Percentiles rank a stretch among this genome's conserved stretches.
phyloP scores from a whole-genome alignment of 331 rosid genomes.

The Acacia pycnantha region DNA sequence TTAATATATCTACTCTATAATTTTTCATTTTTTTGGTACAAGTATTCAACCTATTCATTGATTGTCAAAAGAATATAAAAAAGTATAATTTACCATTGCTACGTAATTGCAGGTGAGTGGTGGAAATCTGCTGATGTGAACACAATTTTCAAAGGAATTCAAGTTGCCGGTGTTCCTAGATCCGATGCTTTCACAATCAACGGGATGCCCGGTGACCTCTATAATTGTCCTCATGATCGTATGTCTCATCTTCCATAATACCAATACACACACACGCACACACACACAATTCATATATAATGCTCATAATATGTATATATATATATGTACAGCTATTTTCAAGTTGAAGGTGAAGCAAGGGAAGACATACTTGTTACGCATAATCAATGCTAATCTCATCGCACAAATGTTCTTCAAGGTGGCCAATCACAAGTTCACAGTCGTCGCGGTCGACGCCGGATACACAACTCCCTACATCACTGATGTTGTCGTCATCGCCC shows the following conservation, averaged over 20 bases:
- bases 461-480: not conserved
- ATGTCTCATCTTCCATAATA: not conserved
- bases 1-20: not conserved
- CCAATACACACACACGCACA: no score
- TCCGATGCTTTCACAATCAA: conserved; percentile 44
- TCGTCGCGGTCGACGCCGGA: not conserved
- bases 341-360: not conserved
- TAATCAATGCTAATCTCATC: not conserved
- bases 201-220: conserved; percentile 41
- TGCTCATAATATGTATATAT: not conserved
- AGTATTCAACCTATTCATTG: not conserved
- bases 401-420: conserved; percentile 12
- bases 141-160: not conserved
- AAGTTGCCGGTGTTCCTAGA: conserved; percentile 5
- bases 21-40: not conserved
- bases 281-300: no score
- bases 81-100: not conserved
- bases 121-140: conserved; percentile 19
- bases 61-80: not conserved
- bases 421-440: conserved; percentile 7
- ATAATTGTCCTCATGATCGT: conserved; percentile 36
- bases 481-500: not conserved
- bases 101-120: conserved; percentile 11
- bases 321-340: not conserved
- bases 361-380: not conserved